Evolutionary conservation across 1,284 basidiomycete species (phyloP).

Genomic region (Neotropicomus parvogracilis): DNA sequence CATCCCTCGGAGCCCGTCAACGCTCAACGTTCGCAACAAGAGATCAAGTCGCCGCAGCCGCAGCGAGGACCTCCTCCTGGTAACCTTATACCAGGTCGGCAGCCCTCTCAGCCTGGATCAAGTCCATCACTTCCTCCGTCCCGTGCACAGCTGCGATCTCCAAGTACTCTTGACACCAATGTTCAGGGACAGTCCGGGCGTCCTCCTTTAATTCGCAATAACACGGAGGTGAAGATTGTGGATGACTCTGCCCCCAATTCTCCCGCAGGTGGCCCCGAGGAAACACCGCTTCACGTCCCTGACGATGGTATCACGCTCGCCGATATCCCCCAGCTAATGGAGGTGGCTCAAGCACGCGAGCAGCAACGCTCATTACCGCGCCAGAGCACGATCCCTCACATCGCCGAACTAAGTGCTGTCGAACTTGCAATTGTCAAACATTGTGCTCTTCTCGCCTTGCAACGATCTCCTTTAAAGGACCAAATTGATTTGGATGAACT

Average conservation of each 20-base stretch:
- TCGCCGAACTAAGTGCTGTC: conserved; percentile 81
- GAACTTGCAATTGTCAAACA: conserved; percentile 93
- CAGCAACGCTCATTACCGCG: conserved; percentile 76
- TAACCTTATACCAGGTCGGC: conserved; percentile 34
- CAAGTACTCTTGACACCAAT: conserved; percentile 36
- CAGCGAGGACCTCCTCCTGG: conserved; percentile 34
- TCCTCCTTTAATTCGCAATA: conserved; percentile 75
- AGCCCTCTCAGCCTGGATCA: conserved; percentile 31
- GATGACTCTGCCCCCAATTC: conserved; percentile 77
- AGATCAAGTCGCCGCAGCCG: conserved; percentile 34
- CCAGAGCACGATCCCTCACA: conserved; percentile 71
- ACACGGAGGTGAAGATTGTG: conserved; percentile 86
- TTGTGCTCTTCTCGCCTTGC: conserved; percentile 80
- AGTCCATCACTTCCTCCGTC: conserved; percentile 36
- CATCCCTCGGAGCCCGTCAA: conserved; percentile 56
- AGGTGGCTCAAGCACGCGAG: conserved; percentile 86
- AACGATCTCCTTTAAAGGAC: conserved; percentile 75
- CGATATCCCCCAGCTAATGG: conserved; percentile 93
- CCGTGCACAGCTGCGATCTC: conserved; percentile 39
- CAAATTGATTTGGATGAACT: conserved; percentile 90
- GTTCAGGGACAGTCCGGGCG: conserved; percentile 51
- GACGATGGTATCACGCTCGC: conserved; percentile 91
- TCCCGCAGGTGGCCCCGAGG: conserved; percentile 51
- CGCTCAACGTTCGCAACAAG: conserved; percentile 37
- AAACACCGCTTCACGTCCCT: conserved; percentile 33